Evolutionary conservation across 163 green algal genomes (phyloP).

Genomic region (Smithsoniella earleae): DNA sequence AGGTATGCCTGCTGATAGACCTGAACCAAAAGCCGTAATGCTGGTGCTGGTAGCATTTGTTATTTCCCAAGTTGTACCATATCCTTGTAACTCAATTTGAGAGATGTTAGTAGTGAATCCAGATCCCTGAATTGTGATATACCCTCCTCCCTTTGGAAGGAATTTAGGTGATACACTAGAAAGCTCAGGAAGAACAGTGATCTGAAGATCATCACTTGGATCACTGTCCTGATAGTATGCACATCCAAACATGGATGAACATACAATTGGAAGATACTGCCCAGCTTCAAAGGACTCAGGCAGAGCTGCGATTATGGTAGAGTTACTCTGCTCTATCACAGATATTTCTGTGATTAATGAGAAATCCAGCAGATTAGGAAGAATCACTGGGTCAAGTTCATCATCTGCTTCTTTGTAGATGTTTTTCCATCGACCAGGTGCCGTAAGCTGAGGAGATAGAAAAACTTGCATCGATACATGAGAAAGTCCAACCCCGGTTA

Average conservation of each 20-base stretch:
- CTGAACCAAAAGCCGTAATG: neutral
- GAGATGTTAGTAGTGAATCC: conserved; percentile 11
- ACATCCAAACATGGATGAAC: neutral
- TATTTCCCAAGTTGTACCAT: neutral
- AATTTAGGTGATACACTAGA: neutral
- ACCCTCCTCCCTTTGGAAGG: neutral
- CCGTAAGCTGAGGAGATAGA: neutral
- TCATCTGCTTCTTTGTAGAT: neutral
- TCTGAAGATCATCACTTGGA: neutral
- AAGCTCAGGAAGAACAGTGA: neutral
- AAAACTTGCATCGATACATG: neutral
- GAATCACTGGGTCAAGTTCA: neutral
- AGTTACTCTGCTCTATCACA: neutral
- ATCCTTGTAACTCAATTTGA: neutral
- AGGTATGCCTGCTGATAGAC: neutral
- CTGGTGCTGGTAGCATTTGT: neutral
- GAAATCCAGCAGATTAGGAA: neutral
- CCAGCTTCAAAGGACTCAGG: neutral
- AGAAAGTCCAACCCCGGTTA: neutral
- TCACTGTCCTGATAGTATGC: neutral
- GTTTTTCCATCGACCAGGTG: neutral
- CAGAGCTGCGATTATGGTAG: neutral
- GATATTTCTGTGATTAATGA: neutral
- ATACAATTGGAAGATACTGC: neutral
- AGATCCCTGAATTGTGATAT: neutral